These are phyloP conservation scores for Sarcodon sp. DNA, from an alignment of 768 basidiomycete species.

Conservation along the genomic window DNA sequence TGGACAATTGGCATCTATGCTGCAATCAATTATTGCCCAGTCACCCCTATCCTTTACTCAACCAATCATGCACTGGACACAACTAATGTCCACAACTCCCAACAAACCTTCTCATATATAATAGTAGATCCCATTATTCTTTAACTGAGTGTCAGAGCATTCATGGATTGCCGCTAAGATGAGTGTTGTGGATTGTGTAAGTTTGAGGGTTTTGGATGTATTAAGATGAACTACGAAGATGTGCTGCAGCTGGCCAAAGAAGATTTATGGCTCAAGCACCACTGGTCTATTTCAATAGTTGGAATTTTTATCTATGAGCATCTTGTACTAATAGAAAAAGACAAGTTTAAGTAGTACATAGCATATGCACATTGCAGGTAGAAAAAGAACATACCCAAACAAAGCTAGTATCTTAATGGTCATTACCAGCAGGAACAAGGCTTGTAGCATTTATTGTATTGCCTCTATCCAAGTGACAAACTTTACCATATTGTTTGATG, in stretches of 20 bases:
- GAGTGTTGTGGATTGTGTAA: background rate
- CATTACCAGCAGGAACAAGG: conserved; percentile 7
- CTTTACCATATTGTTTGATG: conserved; percentile 15
- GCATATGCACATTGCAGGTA: background rate
- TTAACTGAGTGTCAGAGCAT: conserved; percentile 4
- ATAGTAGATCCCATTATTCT: conserved; percentile 9
- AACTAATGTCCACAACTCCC: conserved; percentile 11
- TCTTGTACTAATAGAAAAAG: conserved; percentile 17
- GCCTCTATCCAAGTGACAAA: conserved; percentile 14
- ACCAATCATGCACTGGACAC: conserved; percentile 14
- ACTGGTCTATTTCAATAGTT: background rate
- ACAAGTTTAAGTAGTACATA: background rate
- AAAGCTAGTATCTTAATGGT: conserved; percentile 18
- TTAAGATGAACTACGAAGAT: conserved; percentile 16
- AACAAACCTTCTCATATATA: conserved; percentile 3
- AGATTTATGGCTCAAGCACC: conserved; percentile 6
- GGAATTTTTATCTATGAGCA: conserved; percentile 17
- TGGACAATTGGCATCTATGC: background rate
- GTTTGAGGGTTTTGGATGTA: conserved; percentile 5
- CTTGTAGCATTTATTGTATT: conserved; percentile 15
- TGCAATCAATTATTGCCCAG: conserved; percentile 15
- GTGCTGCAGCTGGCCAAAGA: conserved; percentile 21
- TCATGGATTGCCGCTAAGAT: conserved; percentile 14
- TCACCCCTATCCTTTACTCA: conserved; percentile 7
- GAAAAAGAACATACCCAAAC: conserved; percentile 15